These are phyloP conservation scores for Viridothelium virens DNA, from an alignment of 495 filamentous ascomycete genomes.

Conservation along the genomic window DNA sequence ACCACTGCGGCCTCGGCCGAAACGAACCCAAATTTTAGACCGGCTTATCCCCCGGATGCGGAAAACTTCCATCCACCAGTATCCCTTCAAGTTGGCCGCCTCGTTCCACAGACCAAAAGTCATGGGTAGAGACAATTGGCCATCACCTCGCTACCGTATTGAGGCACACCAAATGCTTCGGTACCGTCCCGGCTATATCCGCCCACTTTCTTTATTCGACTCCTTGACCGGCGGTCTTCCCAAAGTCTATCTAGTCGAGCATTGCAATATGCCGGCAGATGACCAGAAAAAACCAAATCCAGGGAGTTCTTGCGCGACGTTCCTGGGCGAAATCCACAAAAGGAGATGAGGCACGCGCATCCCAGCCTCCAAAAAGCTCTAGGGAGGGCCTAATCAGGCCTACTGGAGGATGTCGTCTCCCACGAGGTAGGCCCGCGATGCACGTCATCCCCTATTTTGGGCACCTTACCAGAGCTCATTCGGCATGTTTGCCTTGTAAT, in stretches of 20 bases:
- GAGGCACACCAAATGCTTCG: neutral
- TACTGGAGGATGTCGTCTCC: neutral
- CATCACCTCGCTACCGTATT: neutral
- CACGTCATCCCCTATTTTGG: neutral
- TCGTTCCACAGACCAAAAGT: neutral
- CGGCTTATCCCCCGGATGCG: too few species aligned
- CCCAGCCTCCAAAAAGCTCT: neutral
- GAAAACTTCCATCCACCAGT: too few species aligned
- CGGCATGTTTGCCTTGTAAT: neutral
- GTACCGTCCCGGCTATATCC: neutral
- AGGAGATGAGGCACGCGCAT: neutral
- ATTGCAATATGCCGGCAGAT: neutral
- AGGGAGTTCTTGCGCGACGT: neutral
- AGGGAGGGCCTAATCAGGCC: neutral
- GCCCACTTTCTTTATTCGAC: neutral
- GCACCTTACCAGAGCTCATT: neutral
- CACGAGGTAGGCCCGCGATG: neutral
- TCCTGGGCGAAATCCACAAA: too few species aligned
- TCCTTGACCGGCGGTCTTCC: neutral
- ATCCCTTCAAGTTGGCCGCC: too few species aligned
- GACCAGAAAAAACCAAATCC: neutral
- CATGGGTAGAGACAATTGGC: neutral
- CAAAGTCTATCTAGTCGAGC: neutral
- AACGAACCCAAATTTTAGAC: too few species aligned
- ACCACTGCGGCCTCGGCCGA: too few species aligned